These are phyloP conservation scores for Psilocybe sp. DNA, from an alignment of 768 basidiomycete species.

Conservation along the genomic window DNA sequence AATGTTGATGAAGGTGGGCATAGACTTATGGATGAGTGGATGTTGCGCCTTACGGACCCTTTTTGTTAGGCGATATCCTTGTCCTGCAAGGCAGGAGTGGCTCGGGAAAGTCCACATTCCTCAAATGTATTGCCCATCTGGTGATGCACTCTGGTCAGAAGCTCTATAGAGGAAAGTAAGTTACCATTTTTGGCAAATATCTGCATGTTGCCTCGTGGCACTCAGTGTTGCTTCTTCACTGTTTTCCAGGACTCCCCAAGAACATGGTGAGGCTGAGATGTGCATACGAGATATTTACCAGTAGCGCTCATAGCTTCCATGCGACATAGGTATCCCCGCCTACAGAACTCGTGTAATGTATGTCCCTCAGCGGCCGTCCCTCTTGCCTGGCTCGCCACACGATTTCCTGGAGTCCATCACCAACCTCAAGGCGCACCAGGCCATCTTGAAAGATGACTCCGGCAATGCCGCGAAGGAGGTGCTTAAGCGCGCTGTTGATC, in stretches of 20 bases:
- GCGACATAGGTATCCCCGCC: constrained; percentile 54
- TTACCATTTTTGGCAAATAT: not conserved
- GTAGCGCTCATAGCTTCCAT: not conserved
- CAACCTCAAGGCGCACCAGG: constrained; percentile 46
- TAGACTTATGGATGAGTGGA: not conserved
- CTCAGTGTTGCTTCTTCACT: not conserved
- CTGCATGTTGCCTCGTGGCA: not conserved
- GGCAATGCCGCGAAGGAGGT: constrained; percentile 13
- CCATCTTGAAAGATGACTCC: constrained; percentile 19
- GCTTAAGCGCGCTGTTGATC: constrained; percentile 41
- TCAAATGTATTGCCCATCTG: constrained; percentile 84
- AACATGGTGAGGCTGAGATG: constrained; percentile 30
- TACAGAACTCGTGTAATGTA: constrained; percentile 83
- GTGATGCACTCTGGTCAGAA: constrained; percentile 67
- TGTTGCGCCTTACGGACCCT: not conserved
- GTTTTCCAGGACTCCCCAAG: constrained; percentile 42
- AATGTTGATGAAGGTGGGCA: constrained; percentile 50
- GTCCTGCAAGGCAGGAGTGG: constrained; percentile 81
- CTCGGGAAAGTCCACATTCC: constrained; percentile 74
- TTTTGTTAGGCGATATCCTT: constrained; percentile 57
- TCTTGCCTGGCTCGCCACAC: constrained; percentile 79
- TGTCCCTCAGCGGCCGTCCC: constrained; percentile 83
- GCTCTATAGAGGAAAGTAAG: constrained; percentile 63
- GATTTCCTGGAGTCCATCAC: constrained; percentile 63
- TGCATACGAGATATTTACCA: not conserved